phyloP scores from a whole-genome alignment of 2,329 filamentous ascomycete genomes.

The Nothopassalora personata region DNA sequence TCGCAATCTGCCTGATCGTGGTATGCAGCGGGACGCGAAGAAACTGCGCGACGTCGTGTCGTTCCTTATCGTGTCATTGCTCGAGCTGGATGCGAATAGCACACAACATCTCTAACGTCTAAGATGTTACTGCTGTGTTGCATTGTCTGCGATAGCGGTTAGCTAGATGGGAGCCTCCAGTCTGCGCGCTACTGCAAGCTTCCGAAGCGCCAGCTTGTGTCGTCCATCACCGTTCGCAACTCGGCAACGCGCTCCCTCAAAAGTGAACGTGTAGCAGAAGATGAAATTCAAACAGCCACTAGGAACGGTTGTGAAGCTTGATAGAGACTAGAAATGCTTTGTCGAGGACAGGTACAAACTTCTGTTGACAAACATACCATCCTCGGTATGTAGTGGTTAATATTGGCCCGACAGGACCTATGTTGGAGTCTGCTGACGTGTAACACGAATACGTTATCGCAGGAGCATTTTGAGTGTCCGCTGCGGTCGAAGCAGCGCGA shows the following conservation, averaged over 20 bases:
- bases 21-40: neutral
- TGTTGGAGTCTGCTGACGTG: neutral
- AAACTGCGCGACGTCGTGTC: neutral
- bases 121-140: neutral
- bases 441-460: neutral
- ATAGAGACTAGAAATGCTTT: neutral
- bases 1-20: neutral
- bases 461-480: neutral
- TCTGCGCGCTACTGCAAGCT: constrained; percentile 1
- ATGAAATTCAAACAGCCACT: neutral
- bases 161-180: neutral
- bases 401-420: neutral
- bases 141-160: neutral
- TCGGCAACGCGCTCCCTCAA: neutral
- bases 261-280: neutral
- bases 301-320: neutral
- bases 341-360: neutral
- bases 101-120: neutral
- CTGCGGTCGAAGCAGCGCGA: neutral
- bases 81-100: neutral
- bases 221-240: neutral
- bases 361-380: neutral
- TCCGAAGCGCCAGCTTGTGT: neutral
- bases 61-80: neutral
- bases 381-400: neutral